These are phyloP conservation scores for Crotalaria pallida DNA, from an alignment of 306 rosid species.

Conservation along the genomic window DNA sequence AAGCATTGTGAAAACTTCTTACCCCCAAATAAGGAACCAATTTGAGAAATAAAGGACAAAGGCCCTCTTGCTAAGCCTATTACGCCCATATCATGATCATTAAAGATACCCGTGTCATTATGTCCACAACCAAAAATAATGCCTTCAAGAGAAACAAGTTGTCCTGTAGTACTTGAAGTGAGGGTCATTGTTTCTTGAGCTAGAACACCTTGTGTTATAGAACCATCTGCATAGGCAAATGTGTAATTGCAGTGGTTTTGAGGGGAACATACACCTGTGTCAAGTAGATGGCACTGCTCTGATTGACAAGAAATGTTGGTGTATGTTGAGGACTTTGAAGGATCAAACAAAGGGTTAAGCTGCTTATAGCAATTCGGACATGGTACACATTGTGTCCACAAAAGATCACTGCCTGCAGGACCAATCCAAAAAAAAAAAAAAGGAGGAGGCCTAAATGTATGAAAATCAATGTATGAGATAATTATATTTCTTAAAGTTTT, in stretches of 20 bases:
- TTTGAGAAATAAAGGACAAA: conserved; percentile 30
- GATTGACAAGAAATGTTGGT: conserved; percentile 20
- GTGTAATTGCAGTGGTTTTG: conserved; percentile 29
- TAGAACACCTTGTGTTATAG: conserved; percentile 22
- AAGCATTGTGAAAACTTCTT: conserved; percentile 31
- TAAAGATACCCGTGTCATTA: conserved; percentile 25
- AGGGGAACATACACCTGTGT: conserved; percentile 10
- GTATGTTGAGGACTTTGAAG: conserved; percentile 33
- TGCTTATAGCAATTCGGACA: conserved; percentile 37
- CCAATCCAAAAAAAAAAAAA: no score
- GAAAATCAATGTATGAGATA: no score
- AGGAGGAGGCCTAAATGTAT: no score
- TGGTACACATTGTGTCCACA: conserved; percentile 43
- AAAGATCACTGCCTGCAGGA: conserved; percentile 47
- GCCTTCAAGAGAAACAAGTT: not conserved
- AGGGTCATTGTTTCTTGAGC: conserved; percentile 32
- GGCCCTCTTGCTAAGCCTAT: conserved; percentile 32
- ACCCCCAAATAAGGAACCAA: conserved; percentile 21
- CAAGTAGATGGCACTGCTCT: conserved; percentile 15
- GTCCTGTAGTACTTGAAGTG: not conserved
- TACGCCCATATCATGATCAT: conserved; percentile 34
- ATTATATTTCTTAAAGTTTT: no score
- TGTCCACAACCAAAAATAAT: conserved; percentile 46
- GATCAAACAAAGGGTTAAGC: conserved; percentile 25
- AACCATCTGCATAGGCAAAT: conserved; percentile 19